These are phyloP conservation scores for Aspergillus sergii DNA, from an alignment of 2,329 filamentous ascomycete species.

Conservation along the genomic window DNA sequence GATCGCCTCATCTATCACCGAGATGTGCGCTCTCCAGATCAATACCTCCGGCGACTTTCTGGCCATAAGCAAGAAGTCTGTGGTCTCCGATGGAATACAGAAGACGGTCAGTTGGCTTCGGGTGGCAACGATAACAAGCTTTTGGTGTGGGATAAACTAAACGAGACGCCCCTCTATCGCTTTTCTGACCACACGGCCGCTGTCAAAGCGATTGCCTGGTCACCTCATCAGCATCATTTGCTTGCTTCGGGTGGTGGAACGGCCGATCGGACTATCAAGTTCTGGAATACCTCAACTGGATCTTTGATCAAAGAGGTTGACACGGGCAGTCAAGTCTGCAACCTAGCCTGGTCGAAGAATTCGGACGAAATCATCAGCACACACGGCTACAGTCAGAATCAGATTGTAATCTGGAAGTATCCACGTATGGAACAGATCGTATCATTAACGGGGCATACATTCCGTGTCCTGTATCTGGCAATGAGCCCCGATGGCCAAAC, in stretches of 20 bases:
- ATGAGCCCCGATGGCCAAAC: slow-evolving; percentile 96
- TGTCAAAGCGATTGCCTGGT: slow-evolving; percentile 98
- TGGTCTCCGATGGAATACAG: slow-evolving; percentile 93
- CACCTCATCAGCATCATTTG: slow-evolving; percentile 89
- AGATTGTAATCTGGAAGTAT: slow-evolving; percentile 99
- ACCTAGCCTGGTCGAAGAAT: slow-evolving; percentile 95
- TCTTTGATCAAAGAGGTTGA: slow-evolving; percentile 83
- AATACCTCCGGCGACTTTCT: slow-evolving; percentile 82
- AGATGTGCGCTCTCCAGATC: slow-evolving; percentile 89
- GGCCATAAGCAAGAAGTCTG: slow-evolving; percentile 99
- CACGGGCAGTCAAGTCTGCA: slow-evolving; percentile 98
- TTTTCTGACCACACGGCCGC: slow-evolving; percentile 94
- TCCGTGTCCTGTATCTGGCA: slow-evolving; percentile 90
- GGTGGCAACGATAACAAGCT: slow-evolving; percentile 99
- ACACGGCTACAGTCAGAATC: slow-evolving; percentile 96
- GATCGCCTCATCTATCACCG: slow-evolving; percentile 94
- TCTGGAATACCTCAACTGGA: slow-evolving; percentile 93
- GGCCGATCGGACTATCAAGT: slow-evolving; percentile 93
- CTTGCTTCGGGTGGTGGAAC: slow-evolving; percentile 96
- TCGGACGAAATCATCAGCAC: slow-evolving; percentile 97
- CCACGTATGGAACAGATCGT: slow-evolving; percentile 97
- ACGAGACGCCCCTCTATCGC: slow-evolving; percentile 88
- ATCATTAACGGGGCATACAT: slow-evolving; percentile 93
- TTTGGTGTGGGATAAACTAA: slow-evolving; percentile 97
- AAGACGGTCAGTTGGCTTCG: slow-evolving; percentile 91